Base-by-base conservation (phyloP, 179 eudicot species). In the Beta lomatogona region DNA sequence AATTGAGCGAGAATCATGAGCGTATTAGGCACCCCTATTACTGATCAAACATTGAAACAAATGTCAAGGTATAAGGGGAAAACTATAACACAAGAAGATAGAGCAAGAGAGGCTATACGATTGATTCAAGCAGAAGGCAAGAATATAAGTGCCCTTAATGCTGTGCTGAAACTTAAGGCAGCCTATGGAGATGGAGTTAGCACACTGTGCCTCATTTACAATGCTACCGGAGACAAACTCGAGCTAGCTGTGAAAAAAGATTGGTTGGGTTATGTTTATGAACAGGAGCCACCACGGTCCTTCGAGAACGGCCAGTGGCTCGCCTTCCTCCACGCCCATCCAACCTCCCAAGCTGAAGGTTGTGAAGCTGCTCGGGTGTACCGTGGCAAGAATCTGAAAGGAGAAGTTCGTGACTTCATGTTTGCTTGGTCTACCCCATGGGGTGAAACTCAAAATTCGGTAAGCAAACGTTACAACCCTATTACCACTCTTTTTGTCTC, bases 241-340 rank as follows among this genome's bases (percentile, higher is more conserved):
- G 15, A 63, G 44, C 45, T 77, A 7, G 80, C 50, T n/a, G 21
- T 12, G 9, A 64, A 13, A 3, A 31, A 14, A 1, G 80, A 77
- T 57, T 77, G 45, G 45, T 9, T 4, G 22, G 80, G 80, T 45
- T 15, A 50, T 13, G 46, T 64, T 12, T 77, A 63, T 55, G 50
- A 64, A 6, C 41, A 50, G 46, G 71, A 46, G 28, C 71, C 72
- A 28, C n/a, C 80, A 14, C 0, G 6, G 9, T 63, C 71, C 21
- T 46, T 77, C 53, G 80, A 77, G 12, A 77, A 77, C 13, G 80
- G 80, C 21, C 80, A 77, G 22, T 77, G 80, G 80, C 54, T 63
- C 21, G 71, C 72, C 25, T 77, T 77, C 28, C 28, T 25, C 28
- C 28, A 25, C 28, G 28, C 28, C 28, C 28, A 25, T 1, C 28